Evolutionary conservation across 495 filamentous ascomycete species (phyloP).

Genomic region (Penicillium maclennaniae): DNA sequence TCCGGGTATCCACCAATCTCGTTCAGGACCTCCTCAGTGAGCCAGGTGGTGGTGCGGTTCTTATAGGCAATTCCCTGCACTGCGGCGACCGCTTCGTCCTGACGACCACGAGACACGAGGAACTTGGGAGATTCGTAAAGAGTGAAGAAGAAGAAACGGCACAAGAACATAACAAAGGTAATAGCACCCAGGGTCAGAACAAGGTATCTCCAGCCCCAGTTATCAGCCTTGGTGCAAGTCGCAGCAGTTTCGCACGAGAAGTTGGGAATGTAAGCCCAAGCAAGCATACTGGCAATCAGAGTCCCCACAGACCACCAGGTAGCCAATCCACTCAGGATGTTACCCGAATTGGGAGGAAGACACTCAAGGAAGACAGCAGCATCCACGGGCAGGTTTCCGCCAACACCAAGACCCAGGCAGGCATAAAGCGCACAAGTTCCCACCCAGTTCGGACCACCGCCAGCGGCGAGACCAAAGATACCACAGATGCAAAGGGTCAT

Average conservation of each 20-base stretch:
- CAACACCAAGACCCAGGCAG: constrained; percentile 44
- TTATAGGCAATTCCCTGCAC: constrained; percentile 52
- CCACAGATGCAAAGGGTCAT: constrained; percentile 45
- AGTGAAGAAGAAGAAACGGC: constrained; percentile 53
- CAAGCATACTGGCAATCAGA: constrained; percentile 43
- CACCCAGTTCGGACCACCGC: constrained; percentile 42
- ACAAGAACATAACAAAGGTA: constrained; percentile 57
- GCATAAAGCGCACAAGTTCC: constrained; percentile 42
- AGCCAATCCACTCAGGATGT: constrained; percentile 46
- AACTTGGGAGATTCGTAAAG: constrained; percentile 70
- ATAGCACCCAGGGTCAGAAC: constrained; percentile 61
- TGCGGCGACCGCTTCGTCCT: constrained; percentile 60
- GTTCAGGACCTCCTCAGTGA: constrained; percentile 44
- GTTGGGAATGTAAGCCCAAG: constrained; percentile 51
- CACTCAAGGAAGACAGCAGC: constrained; percentile 53
- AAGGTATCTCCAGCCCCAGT: constrained; percentile 76
- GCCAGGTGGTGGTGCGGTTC: constrained; percentile 45
- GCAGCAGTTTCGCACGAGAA: constrained; percentile 25
- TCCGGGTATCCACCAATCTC: constrained; percentile 42
- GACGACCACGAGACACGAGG: constrained; percentile 59
- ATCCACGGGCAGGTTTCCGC: constrained; percentile 48
- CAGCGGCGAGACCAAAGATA: constrained; percentile 45
- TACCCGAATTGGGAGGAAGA: constrained; percentile 41
- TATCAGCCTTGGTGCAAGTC: constrained; percentile 51
- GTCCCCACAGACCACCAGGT: constrained; percentile 54